phyloP scores from a whole-genome alignment of 805 yeast genomes.

The Hanseniaspora occidentalis region DNA sequence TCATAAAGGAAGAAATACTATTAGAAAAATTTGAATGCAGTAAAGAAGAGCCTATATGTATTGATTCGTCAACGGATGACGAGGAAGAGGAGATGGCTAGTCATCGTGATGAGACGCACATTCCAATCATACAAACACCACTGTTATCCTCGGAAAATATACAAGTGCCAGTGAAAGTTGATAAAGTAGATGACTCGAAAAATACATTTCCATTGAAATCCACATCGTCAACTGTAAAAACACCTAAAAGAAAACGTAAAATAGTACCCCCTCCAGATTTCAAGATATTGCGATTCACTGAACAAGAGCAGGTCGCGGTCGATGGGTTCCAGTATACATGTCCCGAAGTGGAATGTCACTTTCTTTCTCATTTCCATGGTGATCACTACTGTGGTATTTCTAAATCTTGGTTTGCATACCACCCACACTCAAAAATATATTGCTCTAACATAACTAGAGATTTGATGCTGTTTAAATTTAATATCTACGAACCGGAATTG shows the following conservation, averaged over 20 bases:
- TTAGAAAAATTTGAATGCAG: too few relatives aligned
- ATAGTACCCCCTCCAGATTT: slow-evolving; percentile 37
- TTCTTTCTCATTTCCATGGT: slow-evolving; percentile 77
- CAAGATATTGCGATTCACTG: slow-evolving; percentile 36
- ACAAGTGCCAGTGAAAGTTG: too few relatives aligned
- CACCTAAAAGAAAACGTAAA: slow-evolving; percentile 12
- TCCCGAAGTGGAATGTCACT: slow-evolving; percentile 36
- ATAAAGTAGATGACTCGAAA: too few relatives aligned
- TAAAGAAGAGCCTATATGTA: slow-evolving; percentile 7
- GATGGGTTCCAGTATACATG: slow-evolving; percentile 43
- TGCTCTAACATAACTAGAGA: slow-evolving; percentile 61
- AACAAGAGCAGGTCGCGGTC: slow-evolving; percentile 33
- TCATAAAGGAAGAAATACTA: too few relatives aligned
- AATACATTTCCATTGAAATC: too few relatives aligned
- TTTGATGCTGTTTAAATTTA: slow-evolving; percentile 41
- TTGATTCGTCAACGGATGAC: not conserved
- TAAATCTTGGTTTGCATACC: slow-evolving; percentile 62
- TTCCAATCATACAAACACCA: too few relatives aligned
- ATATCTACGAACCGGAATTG: slow-evolving; percentile 27
- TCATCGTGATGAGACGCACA: too few relatives aligned
- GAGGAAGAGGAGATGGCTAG: too few relatives aligned
- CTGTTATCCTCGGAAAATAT: too few relatives aligned
- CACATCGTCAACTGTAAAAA: slow-evolving; percentile 8
- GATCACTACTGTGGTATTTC: slow-evolving; percentile 88
- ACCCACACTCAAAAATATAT: slow-evolving; percentile 32